Conservation (phyloP, 2,329 filamentous ascomycete genomes). For the Sporothrix mexicana region DNA sequence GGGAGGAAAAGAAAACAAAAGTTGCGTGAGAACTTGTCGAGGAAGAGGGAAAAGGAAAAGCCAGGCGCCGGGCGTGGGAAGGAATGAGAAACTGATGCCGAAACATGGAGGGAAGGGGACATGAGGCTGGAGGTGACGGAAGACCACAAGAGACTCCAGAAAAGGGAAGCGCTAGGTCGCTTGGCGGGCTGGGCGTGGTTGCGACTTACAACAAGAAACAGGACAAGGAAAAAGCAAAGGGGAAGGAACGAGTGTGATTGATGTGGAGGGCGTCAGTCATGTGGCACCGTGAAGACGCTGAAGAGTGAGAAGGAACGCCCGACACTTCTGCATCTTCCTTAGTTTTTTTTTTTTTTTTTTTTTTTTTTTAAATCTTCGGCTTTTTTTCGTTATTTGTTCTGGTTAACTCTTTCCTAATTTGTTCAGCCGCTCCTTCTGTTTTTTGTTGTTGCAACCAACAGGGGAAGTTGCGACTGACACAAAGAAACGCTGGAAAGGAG, state of each 20-base stretch:
- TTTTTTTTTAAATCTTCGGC: background rate
- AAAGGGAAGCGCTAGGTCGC: slow-evolving; percentile 22
- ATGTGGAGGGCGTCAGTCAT: slow-evolving; percentile 1
- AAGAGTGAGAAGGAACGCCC: slow-evolving; percentile 24
- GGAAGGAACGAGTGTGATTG: slow-evolving; percentile 4
- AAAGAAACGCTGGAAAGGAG: background rate
- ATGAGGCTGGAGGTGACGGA: background rate
- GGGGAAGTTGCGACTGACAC: slow-evolving; percentile 15
- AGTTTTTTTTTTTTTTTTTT: background rate
- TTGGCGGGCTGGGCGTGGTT: slow-evolving; percentile 30
- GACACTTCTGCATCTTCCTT: slow-evolving; percentile 1
- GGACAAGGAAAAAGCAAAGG: background rate
- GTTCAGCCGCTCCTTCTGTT: background rate
- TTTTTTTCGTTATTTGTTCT: background rate
- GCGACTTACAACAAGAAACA: background rate
- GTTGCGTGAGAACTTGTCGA: background rate
- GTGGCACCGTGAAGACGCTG: background rate
- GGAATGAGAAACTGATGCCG: slow-evolving; percentile 32
- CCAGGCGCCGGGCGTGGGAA: slow-evolving; percentile 33
- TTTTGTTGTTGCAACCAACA: background rate
- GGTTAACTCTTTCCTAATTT: no score
- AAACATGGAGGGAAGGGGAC: background rate
- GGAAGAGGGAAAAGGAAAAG: background rate
- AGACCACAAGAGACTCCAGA: slow-evolving; percentile 10
- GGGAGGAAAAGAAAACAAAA: background rate